These are phyloP conservation scores for Lumnitzera racemosa DNA, from an alignment of 345 rosid species.

Conservation along the genomic window DNA sequence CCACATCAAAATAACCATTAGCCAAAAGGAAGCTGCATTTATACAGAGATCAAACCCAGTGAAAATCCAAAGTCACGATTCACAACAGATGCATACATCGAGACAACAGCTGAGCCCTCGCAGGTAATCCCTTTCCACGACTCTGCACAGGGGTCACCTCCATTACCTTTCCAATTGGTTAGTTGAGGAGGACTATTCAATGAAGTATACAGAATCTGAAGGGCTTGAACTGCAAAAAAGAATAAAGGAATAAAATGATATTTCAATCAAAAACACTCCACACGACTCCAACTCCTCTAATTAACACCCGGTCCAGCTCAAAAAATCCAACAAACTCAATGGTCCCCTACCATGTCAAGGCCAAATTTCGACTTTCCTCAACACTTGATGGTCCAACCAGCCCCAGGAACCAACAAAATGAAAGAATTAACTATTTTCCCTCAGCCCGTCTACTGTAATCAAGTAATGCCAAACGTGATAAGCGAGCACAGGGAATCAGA, in stretches of 20 bases:
- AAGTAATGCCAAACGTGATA: too few species aligned
- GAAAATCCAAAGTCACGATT: constrained; percentile 1
- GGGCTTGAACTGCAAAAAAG: constrained; percentile 63
- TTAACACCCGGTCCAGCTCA: background rate
- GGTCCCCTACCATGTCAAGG: background rate
- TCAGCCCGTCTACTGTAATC: too few species aligned
- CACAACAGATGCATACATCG: constrained; percentile 44
- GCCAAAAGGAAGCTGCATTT: constrained; percentile 5
- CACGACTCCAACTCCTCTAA: background rate
- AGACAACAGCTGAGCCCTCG: constrained; percentile 78
- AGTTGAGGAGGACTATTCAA: constrained; percentile 76
- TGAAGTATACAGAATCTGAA: constrained; percentile 75
- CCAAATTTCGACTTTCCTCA: constrained; percentile 2
- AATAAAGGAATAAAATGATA: background rate
- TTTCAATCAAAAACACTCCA: constrained; percentile 1
- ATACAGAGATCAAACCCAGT: too few species aligned
- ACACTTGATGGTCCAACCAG: background rate
- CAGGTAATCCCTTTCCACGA: constrained; percentile 94
- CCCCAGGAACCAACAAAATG: background rate
- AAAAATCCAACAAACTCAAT: background rate
- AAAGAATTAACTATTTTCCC: too few species aligned
- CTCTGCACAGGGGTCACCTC: constrained; percentile 94
- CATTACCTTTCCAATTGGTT: constrained; percentile 72
- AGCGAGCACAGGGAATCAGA: too few species aligned
- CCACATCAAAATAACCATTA: constrained; percentile 11